Evolutionary conservation across 768 basidiomycete genomes (phyloP).

Genomic region (Phlebiopsis gigantea): DNA sequence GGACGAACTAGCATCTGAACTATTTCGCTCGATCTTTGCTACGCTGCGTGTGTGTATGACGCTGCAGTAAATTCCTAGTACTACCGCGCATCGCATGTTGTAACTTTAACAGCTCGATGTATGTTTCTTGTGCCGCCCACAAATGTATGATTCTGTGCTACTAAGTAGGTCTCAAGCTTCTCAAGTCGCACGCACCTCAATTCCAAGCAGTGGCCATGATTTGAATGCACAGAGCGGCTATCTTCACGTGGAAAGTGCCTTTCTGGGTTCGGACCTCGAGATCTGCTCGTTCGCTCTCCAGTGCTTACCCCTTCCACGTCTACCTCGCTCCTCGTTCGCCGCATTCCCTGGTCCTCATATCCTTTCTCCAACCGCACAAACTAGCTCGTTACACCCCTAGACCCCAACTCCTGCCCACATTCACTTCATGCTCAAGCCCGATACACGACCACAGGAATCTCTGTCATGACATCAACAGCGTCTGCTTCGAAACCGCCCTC

Average conservation of each 20-base stretch:
- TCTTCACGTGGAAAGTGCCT: neutral
- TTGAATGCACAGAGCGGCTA: neutral
- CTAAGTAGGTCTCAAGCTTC: no score
- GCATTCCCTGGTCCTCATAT: neutral
- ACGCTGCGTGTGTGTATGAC: no score
- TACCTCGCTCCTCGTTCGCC: neutral
- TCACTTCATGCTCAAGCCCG: conserved; percentile 1
- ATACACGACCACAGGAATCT: neutral
- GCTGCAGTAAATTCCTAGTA: no score
- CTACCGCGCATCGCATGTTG: no score
- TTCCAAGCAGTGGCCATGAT: neutral
- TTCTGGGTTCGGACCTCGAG: neutral
- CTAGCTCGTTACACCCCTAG: neutral
- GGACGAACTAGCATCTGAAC: neutral
- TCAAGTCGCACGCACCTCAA: neutral
- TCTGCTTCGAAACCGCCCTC: neutral
- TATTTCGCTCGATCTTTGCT: no score
- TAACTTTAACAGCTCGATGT: neutral
- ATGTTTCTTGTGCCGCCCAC: neutral
- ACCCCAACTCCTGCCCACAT: no score
- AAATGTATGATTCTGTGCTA: no score
- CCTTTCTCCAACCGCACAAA: neutral
- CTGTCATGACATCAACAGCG: conserved; percentile 3
- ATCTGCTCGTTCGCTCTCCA: neutral
- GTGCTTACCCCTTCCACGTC: neutral